These are phyloP conservation scores for Plasmodium falciparum DNA, from an alignment of 169 alveolate genomes.

Conservation along the genomic window DNA sequence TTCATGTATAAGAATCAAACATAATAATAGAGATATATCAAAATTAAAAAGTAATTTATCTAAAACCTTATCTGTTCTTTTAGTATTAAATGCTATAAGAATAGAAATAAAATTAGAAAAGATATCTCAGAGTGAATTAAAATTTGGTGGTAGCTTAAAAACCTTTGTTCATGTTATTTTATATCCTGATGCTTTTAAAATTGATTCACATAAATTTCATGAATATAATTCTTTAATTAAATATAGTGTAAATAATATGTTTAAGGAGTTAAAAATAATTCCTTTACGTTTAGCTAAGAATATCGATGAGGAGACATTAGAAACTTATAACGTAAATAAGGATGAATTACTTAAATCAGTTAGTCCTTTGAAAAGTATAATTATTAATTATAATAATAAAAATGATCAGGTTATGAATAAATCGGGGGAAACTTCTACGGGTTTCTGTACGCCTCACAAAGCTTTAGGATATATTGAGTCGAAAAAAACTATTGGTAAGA, in stretches of 20 bases:
- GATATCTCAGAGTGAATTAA: conserved; percentile 38
- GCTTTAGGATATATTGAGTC: conserved; percentile 27
- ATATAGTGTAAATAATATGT: conserved; percentile 51
- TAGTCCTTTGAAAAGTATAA: not conserved
- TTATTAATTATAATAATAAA: not conserved
- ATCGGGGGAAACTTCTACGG: conserved; percentile 1
- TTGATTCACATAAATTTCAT: conserved; percentile 66
- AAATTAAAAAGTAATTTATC: conserved; percentile 57
- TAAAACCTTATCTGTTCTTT: conserved; percentile 48
- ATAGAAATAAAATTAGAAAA: conserved; percentile 67
- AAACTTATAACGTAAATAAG: conserved; percentile 12
- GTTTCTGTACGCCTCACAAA: conserved; percentile 62
- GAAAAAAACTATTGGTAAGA: conserved; percentile 14
- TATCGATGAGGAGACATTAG: conserved; percentile 36
- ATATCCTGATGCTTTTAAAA: conserved; percentile 72
- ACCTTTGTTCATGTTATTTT: conserved; percentile 68
- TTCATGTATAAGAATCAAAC: conserved; percentile 68
- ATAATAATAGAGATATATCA: conserved; percentile 66
- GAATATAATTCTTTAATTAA: conserved; percentile 68
- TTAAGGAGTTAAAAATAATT: conserved; percentile 56
- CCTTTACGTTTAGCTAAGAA: conserved; percentile 51
- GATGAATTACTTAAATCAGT: conserved; percentile 8
- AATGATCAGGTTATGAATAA: conserved; percentile 1
- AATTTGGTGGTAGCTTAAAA: conserved; percentile 71
- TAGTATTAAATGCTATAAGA: conserved; percentile 63